These are phyloP conservation scores for Neurospora sp. DNA, from an alignment of 2,329 filamentous ascomycete species.

Conservation along the genomic window DNA sequence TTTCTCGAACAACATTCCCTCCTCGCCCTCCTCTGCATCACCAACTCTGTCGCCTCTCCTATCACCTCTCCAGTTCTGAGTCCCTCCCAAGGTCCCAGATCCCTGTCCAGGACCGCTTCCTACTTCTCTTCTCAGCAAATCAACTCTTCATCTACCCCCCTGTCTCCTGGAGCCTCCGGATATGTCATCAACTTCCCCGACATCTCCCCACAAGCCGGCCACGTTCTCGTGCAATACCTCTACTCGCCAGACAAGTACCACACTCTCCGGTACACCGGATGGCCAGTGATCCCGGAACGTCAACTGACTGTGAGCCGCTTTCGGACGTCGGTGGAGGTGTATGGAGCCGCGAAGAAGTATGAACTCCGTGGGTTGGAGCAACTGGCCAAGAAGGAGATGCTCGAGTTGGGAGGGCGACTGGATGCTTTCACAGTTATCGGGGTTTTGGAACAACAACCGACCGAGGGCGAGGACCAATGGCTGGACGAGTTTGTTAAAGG, in stretches of 20 bases:
- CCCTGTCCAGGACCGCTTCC: background rate
- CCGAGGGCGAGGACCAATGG: conserved; percentile 8
- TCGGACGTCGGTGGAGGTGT: conserved; percentile 8
- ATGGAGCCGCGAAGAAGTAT: conserved; percentile 5
- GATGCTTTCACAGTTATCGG: conserved; percentile 10
- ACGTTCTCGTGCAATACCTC: conserved; percentile 12
- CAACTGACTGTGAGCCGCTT: background rate
- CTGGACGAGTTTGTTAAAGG: conserved; percentile 7
- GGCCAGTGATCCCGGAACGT: background rate
- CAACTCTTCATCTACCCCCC: background rate
- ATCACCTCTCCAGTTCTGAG: conserved; percentile 7
- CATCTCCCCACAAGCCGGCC: conserved; percentile 7
- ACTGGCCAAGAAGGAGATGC: conserved; percentile 3
- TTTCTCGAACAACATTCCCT: conserved; percentile 4
- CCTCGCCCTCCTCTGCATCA: conserved; percentile 4
- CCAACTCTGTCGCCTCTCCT: conserved; percentile 2
- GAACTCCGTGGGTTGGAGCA: conserved; percentile 8
- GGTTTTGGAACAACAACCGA: conserved; percentile 8
- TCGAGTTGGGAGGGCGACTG: background rate
- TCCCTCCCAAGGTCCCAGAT: background rate
- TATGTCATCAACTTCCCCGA: conserved; percentile 1
- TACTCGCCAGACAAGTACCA: conserved; percentile 4
- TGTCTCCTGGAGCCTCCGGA: background rate
- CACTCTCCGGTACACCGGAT: background rate
- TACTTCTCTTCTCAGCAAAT: background rate